Evolutionary conservation across 1,284 basidiomycete species (phyloP).

Genomic region (Tremellales sp.): DNA sequence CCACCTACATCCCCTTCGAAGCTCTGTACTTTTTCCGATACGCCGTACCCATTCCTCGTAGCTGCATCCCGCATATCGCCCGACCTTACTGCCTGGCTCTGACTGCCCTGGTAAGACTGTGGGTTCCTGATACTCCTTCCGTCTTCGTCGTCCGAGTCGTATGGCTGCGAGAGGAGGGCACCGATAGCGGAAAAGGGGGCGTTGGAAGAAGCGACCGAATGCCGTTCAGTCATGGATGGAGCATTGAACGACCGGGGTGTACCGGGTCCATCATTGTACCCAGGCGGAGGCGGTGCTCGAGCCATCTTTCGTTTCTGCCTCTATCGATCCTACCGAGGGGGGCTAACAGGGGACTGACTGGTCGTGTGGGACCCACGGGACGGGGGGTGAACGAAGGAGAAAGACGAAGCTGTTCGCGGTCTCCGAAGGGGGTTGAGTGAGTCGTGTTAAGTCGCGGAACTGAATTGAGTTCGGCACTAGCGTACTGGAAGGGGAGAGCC

Average conservation of each 20-base stretch:
- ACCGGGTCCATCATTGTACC: slow-evolving; percentile 1
- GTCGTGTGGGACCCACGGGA: too few species aligned
- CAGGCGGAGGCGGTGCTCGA: too few species aligned
- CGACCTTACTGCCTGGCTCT: neutral
- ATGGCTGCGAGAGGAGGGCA: slow-evolving; percentile 19
- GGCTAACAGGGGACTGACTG: too few species aligned
- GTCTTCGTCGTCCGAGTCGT: slow-evolving; percentile 15
- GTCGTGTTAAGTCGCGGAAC: too few species aligned
- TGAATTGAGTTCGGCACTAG: slow-evolving; percentile 1
- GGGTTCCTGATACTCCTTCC: neutral
- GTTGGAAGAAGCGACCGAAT: slow-evolving; percentile 9
- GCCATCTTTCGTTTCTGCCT: too few species aligned
- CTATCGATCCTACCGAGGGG: too few species aligned
- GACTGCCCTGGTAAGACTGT: neutral
- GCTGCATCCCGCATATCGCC: neutral
- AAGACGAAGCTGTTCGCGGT: too few species aligned
- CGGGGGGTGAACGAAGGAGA: too few species aligned
- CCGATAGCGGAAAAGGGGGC: slow-evolving; percentile 23
- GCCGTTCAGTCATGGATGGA: neutral
- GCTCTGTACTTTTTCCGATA: slow-evolving; percentile 9
- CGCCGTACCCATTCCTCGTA: slow-evolving; percentile 2
- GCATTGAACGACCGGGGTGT: slow-evolving; percentile 6
- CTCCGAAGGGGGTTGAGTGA: too few species aligned
- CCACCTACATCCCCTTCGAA: slow-evolving; percentile 7
- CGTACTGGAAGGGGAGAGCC: neutral